Evolutionary conservation across 495 filamentous ascomycete genomes (phyloP).

Genomic region (Haplographium delicatum): DNA sequence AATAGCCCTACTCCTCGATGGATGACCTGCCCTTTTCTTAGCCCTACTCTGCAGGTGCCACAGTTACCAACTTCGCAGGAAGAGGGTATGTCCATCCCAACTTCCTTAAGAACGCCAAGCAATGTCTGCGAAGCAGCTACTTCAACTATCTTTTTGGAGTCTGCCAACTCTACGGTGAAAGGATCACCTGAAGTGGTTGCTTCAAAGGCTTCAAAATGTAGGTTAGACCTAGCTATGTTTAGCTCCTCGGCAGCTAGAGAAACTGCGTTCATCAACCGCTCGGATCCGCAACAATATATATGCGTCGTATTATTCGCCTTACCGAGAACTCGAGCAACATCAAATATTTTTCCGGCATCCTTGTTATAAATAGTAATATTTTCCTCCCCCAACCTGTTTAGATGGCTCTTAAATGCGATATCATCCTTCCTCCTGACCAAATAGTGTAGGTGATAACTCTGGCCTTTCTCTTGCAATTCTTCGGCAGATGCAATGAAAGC

Average conservation of each 20-base stretch:
- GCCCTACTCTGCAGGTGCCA: conserved; percentile 43
- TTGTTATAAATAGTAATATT: conserved; percentile 38
- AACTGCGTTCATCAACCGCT: conserved; percentile 42
- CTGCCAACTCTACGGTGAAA: conserved; percentile 43
- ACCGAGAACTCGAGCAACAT: conserved; percentile 34
- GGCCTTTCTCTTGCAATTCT: conserved; percentile 29
- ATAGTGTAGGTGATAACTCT: conserved; percentile 37
- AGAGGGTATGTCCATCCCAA: conserved; percentile 37
- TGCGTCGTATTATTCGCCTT: conserved; percentile 36
- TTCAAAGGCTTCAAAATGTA: conserved; percentile 51
- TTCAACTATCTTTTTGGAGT: conserved; percentile 24
- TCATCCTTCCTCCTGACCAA: conserved; percentile 36
- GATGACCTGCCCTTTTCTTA: conserved; percentile 42
- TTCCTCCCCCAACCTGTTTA: conserved; percentile 18
- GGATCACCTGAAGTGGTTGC: conserved; percentile 45
- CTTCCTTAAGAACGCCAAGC: conserved; percentile 33
- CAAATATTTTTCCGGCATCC: conserved; percentile 37
- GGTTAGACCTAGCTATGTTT: conserved; percentile 34
- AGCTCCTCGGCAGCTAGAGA: conserved; percentile 26
- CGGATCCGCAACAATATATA: conserved; percentile 48
- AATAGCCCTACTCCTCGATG: conserved; percentile 42
- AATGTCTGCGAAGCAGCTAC: conserved; percentile 31
- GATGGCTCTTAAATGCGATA: conserved; percentile 30
- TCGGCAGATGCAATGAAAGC: conserved; percentile 32
- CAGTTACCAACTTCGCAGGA: conserved; percentile 54